Evolutionary conservation across 2,329 filamentous ascomycete genomes (phyloP), one percentile per base, ranked within the genome.

Genomic region (Cytospora chrysosperma): DNA sequence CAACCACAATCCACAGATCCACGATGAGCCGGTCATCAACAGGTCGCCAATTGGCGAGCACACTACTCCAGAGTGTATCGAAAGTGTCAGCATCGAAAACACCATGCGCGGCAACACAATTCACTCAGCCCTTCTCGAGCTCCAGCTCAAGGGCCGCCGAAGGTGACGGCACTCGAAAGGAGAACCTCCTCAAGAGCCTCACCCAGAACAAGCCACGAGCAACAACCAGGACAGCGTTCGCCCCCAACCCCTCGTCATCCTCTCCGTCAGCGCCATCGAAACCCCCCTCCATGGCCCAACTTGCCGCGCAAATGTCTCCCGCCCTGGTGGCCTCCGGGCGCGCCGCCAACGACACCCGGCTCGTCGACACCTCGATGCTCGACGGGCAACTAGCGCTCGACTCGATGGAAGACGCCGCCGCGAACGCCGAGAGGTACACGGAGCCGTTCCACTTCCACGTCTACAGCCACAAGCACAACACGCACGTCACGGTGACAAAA

Each of bases 381-480:
- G 65, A 67, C 8, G 59, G 68, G n/a, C 24, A 43, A 24, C 17
- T 32, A 52, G 19, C 19, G 13, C 9, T 28, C 17, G 40, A 34
- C 7, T 19, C 13, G 4, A 43, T 59, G 21, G 43, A 28, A 12
- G 51, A 56, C 24, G 47, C 34, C 19, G 64, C 74, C 8, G 72
- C 70, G 60, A 70, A 69, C 5, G 67, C 63, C 2, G 77, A 81
- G 52, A 72, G 79, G 57, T 69, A 75, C 17, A 67, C 79, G 43
- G 85, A 90, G 72, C 89, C 91, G 2, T 92, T 92, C 79, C 92
- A 96, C 75, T 84, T 99, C 68, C 92, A 97, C 79, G 82, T 99
- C 75, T 94, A 87, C 78, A 80, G 90, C 30, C 89, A 91, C 75
- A 96, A 92, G 79, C 95, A 97, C 85, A 99, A 99, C 80, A 95